A percentile compares a stretch with the other conserved stretches of the same genome.
Conservation (phyloP, 1,284 basidiomycete species). For the Microbotryomycetes sp. region DNA sequence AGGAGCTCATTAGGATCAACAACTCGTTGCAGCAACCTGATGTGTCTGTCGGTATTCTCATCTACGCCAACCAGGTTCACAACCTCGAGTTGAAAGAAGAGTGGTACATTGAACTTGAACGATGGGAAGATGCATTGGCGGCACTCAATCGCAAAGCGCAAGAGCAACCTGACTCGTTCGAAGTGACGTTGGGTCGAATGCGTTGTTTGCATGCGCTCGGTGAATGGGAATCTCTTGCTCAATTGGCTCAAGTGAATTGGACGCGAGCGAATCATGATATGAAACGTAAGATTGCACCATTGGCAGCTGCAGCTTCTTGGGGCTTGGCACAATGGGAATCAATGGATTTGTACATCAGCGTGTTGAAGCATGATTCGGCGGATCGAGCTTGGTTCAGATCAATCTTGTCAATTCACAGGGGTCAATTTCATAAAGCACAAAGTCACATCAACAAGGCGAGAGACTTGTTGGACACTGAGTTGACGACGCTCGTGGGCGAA, state of each 20-base stretch:
- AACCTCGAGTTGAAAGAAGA: conserved; percentile 73
- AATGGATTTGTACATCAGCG: conserved; percentile 95
- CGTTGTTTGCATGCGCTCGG: conserved; percentile 95
- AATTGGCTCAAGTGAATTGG: conserved; percentile 87
- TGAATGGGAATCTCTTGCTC: conserved; percentile 90
- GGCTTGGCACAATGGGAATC: conserved; percentile 93
- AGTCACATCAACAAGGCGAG: conserved; percentile 91
- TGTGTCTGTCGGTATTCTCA: conserved; percentile 88
- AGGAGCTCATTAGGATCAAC: conserved; percentile 94
- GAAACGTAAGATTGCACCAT: conserved; percentile 84
- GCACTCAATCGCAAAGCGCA: conserved; percentile 77
- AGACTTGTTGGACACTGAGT: conserved; percentile 84
- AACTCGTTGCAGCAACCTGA: conserved; percentile 95
- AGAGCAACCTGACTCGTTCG: conserved; percentile 61
- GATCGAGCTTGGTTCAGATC: conserved; percentile 95
- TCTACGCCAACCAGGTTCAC: conserved; percentile 63
- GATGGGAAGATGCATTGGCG: conserved; percentile 89
- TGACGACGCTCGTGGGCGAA: conserved; percentile 88
- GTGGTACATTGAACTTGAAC: conserved; percentile 95
- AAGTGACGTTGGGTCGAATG: conserved; percentile 78
- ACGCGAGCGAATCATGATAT: conserved; percentile 70
- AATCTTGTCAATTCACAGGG: conserved; percentile 90
- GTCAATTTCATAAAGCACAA: conserved; percentile 86
- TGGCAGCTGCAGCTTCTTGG: conserved; percentile 97
- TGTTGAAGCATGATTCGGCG: conserved; percentile 88